Evolutionary conservation across 306 rosid species (phyloP).

Genomic region (Erythrophleum fordii): DNA sequence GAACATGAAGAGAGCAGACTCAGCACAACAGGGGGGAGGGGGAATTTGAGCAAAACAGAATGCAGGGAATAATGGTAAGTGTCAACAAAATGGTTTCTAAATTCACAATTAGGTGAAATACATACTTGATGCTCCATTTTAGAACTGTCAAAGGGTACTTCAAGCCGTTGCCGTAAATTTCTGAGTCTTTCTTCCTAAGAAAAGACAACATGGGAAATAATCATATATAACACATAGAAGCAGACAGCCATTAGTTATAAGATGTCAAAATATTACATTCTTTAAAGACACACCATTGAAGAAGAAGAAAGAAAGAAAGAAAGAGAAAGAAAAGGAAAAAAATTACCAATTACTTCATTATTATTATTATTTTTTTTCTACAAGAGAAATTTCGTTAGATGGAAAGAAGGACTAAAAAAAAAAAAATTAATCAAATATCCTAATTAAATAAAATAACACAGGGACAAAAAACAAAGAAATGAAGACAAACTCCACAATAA

Average conservation of each 20-base stretch:
- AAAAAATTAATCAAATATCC: too few relatives aligned
- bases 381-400: too few relatives aligned
- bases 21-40: background rate
- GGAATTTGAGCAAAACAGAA: constrained; percentile 7
- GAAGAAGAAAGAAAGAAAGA: background rate
- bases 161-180: constrained; percentile 68
- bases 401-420: too few relatives aligned
- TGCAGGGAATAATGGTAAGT: constrained; percentile 11
- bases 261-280: background rate
- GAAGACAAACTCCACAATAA: constrained; percentile 1
- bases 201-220: constrained; percentile 33
- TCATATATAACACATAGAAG: constrained; percentile 17
- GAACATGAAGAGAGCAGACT: background rate
- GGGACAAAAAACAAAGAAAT: background rate
- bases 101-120: constrained; percentile 29
- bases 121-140: constrained; percentile 86
- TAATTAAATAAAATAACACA: too few relatives aligned
- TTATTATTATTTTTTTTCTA: too few relatives aligned
- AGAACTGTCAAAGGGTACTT: constrained; percentile 91
- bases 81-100: constrained; percentile 18
- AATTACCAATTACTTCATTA: too few relatives aligned
- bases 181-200: constrained; percentile 79
- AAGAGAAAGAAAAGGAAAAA: too few relatives aligned
- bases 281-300: background rate
- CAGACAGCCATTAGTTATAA: constrained; percentile 4